Conservation (phyloP, 2,329 filamentous ascomycete genomes). For the Diaporthe eres region DNA sequence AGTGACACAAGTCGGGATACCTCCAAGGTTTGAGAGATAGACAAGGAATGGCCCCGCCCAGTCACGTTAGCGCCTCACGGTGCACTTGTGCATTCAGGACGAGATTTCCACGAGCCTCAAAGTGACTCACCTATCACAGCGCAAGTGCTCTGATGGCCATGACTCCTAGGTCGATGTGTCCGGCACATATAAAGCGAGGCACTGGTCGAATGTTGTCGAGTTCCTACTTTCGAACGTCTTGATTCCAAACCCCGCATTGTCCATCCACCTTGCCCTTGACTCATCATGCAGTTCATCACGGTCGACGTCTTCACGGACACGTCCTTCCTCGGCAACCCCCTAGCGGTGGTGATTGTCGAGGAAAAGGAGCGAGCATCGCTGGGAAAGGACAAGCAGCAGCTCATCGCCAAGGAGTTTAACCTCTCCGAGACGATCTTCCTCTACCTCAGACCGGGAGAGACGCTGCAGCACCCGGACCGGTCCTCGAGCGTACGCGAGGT, state of each 20-base stretch:
- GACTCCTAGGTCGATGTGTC: background rate
- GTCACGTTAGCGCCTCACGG: conserved; percentile 28
- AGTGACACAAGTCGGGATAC: conserved; percentile 25
- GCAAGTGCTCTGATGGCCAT: background rate
- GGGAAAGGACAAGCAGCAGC: conserved; percentile 67
- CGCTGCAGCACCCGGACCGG: conserved; percentile 43
- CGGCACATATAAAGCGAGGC: background rate
- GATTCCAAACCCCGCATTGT: background rate
- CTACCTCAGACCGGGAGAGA: conserved; percentile 58
- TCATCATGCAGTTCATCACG: conserved; percentile 62
- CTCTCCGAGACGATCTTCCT: conserved; percentile 76
- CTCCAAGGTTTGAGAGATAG: conserved; percentile 23
- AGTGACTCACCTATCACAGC: conserved; percentile 20
- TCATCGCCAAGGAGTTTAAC: conserved; percentile 74
- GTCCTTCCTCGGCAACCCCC: conserved; percentile 69
- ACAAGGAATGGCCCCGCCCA: conserved; percentile 24
- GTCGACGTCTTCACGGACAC: conserved; percentile 71
- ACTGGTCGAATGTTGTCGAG: background rate
- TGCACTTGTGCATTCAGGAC: conserved; percentile 25
- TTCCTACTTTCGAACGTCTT: background rate
- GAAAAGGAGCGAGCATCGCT: conserved; percentile 54
- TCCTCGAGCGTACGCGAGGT: conserved; percentile 58
- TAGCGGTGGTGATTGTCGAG: conserved; percentile 71
- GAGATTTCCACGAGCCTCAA: background rate
- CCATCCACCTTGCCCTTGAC: background rate